These are phyloP conservation scores for Wickerhamiella vanderwaltii DNA, from an alignment of 805 yeast genomes.

Conservation along the genomic window DNA sequence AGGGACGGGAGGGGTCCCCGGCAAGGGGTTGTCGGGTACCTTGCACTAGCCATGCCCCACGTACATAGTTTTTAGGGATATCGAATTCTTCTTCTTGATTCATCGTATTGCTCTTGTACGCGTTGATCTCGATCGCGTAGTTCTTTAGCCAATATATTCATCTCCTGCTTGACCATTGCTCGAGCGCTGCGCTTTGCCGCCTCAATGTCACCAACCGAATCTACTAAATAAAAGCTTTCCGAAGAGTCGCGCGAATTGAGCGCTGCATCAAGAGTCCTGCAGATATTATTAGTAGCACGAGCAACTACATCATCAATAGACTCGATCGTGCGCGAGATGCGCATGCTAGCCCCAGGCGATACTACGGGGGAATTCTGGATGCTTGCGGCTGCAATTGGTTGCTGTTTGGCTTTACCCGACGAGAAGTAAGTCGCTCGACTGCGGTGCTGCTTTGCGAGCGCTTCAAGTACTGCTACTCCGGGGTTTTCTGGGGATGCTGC, in stretches of 20 bases:
- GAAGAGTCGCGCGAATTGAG: constrained; percentile 5
- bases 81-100: background rate
- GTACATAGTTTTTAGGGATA: background rate
- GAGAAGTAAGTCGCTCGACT: constrained; percentile 27
- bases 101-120: too few species aligned
- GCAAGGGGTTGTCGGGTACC: background rate
- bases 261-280: constrained; percentile 1
- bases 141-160: constrained; percentile 2
- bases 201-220: background rate
- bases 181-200: background rate
- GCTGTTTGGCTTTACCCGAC: constrained; percentile 17
- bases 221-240: constrained; percentile 8
- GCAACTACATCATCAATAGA: constrained; percentile 6
- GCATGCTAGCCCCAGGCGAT: constrained; percentile 8
- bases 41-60: background rate
- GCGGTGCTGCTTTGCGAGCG: constrained; percentile 25
- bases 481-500: constrained; percentile 22
- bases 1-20: background rate
- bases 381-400: background rate
- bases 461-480: constrained; percentile 25
- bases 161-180: constrained; percentile 9
- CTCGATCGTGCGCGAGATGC: background rate
- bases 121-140: too few species aligned
- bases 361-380: background rate
- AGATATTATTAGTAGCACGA: constrained; percentile 1